Percentiles rank a stretch among this genome's conserved stretches.
Evolutionary conservation across 2,329 filamentous ascomycete species (phyloP).

Genomic region (Aplosporella prunicola): DNA sequence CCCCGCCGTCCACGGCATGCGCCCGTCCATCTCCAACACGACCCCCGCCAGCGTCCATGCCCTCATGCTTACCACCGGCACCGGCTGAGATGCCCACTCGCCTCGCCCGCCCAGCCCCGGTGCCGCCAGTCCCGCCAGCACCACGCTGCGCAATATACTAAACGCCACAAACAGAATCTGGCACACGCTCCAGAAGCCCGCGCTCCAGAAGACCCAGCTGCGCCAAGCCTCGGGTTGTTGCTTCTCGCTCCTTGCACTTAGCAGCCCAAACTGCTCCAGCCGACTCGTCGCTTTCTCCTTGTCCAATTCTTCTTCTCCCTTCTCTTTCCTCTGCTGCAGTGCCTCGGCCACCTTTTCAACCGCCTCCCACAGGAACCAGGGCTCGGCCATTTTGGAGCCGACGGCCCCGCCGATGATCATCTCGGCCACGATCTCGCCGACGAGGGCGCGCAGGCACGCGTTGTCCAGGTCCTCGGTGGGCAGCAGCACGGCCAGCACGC

Average conservation of each 20-base stretch:
- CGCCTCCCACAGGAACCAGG: slow-evolving; percentile 80
- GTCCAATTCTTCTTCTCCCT: slow-evolving; percentile 24
- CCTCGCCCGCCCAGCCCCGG: slow-evolving; percentile 42
- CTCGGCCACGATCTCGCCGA: slow-evolving; percentile 81
- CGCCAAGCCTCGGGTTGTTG: too few relatives aligned
- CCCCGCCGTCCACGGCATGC: slow-evolving; percentile 88
- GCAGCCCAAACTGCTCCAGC: slow-evolving; percentile 49
- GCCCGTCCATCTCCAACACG: slow-evolving; percentile 61
- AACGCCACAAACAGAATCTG: slow-evolving; percentile 43
- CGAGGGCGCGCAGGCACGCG: slow-evolving; percentile 69
- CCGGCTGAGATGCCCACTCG: too few relatives aligned
- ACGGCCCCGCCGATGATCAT: slow-evolving; percentile 78
- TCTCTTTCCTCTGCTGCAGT: slow-evolving; percentile 22
- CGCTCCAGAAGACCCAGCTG: too few relatives aligned
- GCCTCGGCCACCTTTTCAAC: slow-evolving; percentile 60
- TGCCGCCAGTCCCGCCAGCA: slow-evolving; percentile 54
- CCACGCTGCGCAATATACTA: slow-evolving; percentile 56
- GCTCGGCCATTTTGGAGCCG: slow-evolving; percentile 71
- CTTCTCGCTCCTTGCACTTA: slow-evolving; percentile 30
- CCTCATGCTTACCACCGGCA: slow-evolving; percentile 65
- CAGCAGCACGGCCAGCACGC: slow-evolving; percentile 69
- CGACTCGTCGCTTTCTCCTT: slow-evolving; percentile 20
- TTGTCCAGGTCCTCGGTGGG: slow-evolving; percentile 91
- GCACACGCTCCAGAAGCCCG: slow-evolving; percentile 45
- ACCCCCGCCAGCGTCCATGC: slow-evolving; percentile 65